phyloP scores from a whole-genome alignment of 2,329 filamentous ascomycete genomes.

The Pseudogymnoascus sp. region DNA sequence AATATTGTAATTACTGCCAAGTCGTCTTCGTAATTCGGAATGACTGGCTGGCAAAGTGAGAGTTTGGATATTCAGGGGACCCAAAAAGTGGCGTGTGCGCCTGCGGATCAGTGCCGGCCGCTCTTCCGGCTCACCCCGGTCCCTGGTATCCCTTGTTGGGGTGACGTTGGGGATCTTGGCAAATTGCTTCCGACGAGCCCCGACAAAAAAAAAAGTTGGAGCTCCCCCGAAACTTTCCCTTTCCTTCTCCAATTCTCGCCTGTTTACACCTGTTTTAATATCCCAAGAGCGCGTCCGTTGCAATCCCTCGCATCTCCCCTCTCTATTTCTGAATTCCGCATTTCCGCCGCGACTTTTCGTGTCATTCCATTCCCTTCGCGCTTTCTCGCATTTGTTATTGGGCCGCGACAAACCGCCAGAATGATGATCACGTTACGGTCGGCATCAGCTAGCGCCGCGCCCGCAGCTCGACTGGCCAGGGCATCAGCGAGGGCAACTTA shows the following conservation, averaged over 20 bases:
- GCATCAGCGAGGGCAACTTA: slow-evolving; percentile 12
- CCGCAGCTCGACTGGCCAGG: slow-evolving; percentile 20
- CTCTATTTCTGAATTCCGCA: background rate
- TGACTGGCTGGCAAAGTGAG: background rate
- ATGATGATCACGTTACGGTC: slow-evolving; percentile 18
- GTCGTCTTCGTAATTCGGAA: background rate
- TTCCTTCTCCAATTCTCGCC: background rate
- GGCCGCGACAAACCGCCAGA: background rate
- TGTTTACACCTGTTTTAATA: background rate
- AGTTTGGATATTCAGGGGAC: background rate
- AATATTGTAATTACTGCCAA: background rate
- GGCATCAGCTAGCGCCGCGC: slow-evolving; percentile 20
- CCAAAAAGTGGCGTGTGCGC: background rate
- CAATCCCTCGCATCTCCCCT: background rate
- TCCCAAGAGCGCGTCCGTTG: background rate
- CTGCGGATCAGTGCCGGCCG: background rate
- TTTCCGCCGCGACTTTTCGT: background rate
- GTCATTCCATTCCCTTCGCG: background rate
- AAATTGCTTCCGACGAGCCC: slow-evolving; percentile 1
- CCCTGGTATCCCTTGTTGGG: background rate
- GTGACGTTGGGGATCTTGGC: background rate
- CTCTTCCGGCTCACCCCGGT: background rate
- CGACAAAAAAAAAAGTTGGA: slow-evolving; percentile 1
- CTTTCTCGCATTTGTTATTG: background rate
- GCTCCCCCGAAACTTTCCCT: background rate